Evolutionary conservation across 2,329 filamentous ascomycete genomes (phyloP), one percentile per base, ranked within the genome.

Genomic region (Zopfia rhizophila): DNA sequence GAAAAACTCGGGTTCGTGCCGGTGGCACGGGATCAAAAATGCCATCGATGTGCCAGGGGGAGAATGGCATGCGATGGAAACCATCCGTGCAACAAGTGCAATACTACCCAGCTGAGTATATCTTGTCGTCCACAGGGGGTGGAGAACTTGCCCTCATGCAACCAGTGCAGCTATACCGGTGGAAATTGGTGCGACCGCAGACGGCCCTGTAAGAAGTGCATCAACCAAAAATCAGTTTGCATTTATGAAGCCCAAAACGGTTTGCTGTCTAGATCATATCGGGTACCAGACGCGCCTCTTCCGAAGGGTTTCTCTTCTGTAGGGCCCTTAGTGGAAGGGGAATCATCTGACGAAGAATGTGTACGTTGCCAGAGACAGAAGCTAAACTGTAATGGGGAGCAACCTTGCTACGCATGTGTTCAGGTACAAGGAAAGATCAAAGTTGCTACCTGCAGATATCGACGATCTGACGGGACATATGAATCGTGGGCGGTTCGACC

Each of bases 21-120:
- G 8, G 36, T 28, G 4, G 12, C 36, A 16, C 14, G 14, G 29
- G 24, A 38, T 12, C 14, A 38, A 21, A 38, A 38, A 18, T 38
- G 22, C 21, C 29, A 38, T 38, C 22, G 13, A 38, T 38, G 14
- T 38, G 22, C 36, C 12, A 5, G n/a, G n/a, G n/a, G n/a, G n/a
- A 29, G 17, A 38, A 25, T 10, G 29, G 36, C 24, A 13, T 38
- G 14, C 13, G 14, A 38, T 28, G 14, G 36, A 38, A 38, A 38
- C 16, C 22, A 38, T 3, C 22, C 22, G 5, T 38, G 14, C 22
- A 28, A n/a, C 14, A 38, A 38, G 14, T 38, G 13, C 14, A 38
- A 38, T 17, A 38, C 5, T 14, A 22, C 18, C 7, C 8, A 11
- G 7, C 32, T 36, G 7, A 10, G 32, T 11, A 10, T 11, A 17